Evolutionary conservation across 768 basidiomycete genomes (phyloP), one percentile per base, ranked within the genome.

Genomic region (Collybiopsis luxurians): DNA sequence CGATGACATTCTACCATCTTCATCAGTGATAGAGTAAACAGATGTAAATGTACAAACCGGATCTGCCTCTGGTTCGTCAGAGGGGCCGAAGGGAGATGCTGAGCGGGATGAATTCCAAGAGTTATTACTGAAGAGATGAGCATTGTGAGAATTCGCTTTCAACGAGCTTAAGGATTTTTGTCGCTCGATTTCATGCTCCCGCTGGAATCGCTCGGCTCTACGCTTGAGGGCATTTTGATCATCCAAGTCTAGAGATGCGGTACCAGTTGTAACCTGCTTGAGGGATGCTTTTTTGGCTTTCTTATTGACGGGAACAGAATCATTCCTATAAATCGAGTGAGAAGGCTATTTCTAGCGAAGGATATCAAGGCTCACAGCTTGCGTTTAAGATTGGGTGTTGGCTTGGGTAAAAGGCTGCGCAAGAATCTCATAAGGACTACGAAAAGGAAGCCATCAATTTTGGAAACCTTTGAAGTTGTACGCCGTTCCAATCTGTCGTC

Each of bases 401-500:
- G 82, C 65, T 85, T 89, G 12, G 84, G 84, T 28, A 82, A 60
- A 24, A 92, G 70, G 69, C 86, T 87, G 65, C 30, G 63, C n/a
- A 55, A 3, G 42, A 59, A 36, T 58, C 40, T 19, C 46, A 59
- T 58, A 60, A 70, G 61, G 60, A 59, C 51, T 62, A 58, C 36
- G 63, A 59, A 30, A 24, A 43, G 23, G 10, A 9, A 40, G n/a
- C n/a, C 9, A 46, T 46, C 55, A 49, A n/a, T 57, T 34, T 38
- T 38, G 19, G 10, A 67, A 66, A 95, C 95, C 89, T 90, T 77
- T 92, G 81, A 55, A 99, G 78, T 72, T 96, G 90, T 31, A 95
- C 82, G 30, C 82, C 87, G 10, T 80, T 75, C 97, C 97, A 99
- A 71, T 98, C 93, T 56, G 90, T 96, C n/a, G 91, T 90, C 84